phyloP scores from a whole-genome alignment of 306 rosid genomes.

The Citrullus amarus region DNA sequence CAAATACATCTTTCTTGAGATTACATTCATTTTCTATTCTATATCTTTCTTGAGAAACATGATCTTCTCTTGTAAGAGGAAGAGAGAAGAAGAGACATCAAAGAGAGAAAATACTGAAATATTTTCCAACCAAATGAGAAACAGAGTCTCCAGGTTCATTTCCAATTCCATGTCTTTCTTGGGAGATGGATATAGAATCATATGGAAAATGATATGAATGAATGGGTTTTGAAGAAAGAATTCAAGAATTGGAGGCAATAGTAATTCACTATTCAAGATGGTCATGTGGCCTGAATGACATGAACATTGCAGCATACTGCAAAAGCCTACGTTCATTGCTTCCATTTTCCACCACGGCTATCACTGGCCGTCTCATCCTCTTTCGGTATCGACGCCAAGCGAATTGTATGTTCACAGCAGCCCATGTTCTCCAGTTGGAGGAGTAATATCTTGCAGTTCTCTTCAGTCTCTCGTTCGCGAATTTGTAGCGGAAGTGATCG shows the following conservation, averaged over 20 bases:
- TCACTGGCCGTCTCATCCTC: constrained; percentile 81
- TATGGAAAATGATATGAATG: neutral
- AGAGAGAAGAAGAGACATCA: too few species aligned
- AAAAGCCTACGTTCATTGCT: constrained; percentile 50
- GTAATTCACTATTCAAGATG: constrained; percentile 49
- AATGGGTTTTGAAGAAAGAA: neutral
- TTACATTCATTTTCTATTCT: neutral
- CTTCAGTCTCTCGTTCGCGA: constrained; percentile 81
- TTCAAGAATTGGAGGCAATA: neutral
- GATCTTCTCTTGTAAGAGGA: neutral
- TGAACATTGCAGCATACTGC: constrained; percentile 94
- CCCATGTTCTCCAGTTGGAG: constrained; percentile 99
- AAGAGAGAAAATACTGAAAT: neutral
- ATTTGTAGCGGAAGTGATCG: constrained; percentile 87
- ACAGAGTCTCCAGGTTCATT: neutral
- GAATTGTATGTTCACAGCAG: constrained; percentile 83
- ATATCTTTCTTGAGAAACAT: neutral
- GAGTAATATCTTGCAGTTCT: constrained; percentile 91
- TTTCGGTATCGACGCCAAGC: constrained; percentile 70
- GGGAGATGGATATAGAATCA: neutral
- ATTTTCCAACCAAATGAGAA: neutral
- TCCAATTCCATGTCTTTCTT: neutral
- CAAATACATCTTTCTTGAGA: neutral
- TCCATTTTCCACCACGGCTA: constrained; percentile 34
- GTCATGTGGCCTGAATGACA: constrained; percentile 95